Base-by-base conservation (phyloP, 257 asterid genomes). In the Solanum clarkiae region DNA sequence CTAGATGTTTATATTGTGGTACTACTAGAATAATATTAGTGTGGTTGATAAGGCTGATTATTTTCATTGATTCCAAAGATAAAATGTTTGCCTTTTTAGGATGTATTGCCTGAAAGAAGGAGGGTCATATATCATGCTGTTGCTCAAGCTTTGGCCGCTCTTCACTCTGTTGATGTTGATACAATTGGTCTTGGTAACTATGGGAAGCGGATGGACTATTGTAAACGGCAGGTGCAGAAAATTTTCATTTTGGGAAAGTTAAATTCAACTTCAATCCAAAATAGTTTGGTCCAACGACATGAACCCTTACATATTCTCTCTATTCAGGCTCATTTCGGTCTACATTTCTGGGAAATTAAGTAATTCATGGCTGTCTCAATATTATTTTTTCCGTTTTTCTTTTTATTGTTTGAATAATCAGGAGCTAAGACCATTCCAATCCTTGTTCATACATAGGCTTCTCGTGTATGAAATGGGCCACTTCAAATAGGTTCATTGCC, bases 131-230 rank as follows among this genome's bases (percentile, higher is more conserved):
- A 91, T 89, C 92, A 24, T 81, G 98, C 96, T 63, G 92, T 95
- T 86, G 95, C 99, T 72, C 91, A 93, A 88, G 94, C 94, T 88
- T 92, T 97, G 90, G 98, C 98, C 1, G 88, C 93, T 77, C 90
- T 97, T 83, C 99, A 97, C 89, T 94, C 97, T 85, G 92, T 87
- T 87, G 95, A 97, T 85, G 94, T 94, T 85, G 92, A 91, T 87
- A 91, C 96, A 84, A 91, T 94, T 89, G 97, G 98, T 86, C 91
- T 97, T 57, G 86, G 87, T 53, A 90, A 86, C 87, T 97, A 87
- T 56, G 99, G 99, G 85, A 94, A 88, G 90, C 97, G 91, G 70
- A 88, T 87, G 65, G 82, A 92, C 88, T 97, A 97, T 91, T 97
- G 98, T 88, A 94, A 92, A 87, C 92, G 99, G 70, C 99, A 97